Evolutionary conservation across 768 basidiomycete genomes (phyloP).

Genomic region (Macrocybe gigantea): DNA sequence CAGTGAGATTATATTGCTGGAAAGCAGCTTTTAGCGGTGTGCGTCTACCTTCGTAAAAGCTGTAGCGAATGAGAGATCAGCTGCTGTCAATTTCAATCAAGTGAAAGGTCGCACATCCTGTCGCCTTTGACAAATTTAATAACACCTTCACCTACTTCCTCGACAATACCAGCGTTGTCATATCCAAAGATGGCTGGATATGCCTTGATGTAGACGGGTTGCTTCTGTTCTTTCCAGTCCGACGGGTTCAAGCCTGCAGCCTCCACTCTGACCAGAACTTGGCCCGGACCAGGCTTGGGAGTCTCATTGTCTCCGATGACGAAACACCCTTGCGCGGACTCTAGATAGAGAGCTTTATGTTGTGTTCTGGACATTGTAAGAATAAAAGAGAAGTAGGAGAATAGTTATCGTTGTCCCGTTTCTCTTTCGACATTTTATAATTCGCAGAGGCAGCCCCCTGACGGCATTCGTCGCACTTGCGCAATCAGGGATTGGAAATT

Average conservation of each 20-base stretch:
- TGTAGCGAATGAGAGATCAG: slow-evolving; percentile 7
- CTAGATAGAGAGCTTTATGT: slow-evolving; percentile 23
- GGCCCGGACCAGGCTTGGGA: slow-evolving; percentile 27
- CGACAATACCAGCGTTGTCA: slow-evolving; percentile 28
- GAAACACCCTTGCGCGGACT: slow-evolving; percentile 13
- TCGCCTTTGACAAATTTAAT: neutral
- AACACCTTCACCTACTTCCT: neutral
- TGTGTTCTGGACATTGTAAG: neutral
- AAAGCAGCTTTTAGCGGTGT: slow-evolving; percentile 27
- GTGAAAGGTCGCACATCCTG: slow-evolving; percentile 3
- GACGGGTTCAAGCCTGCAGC: slow-evolving; percentile 41
- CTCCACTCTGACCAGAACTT: slow-evolving; percentile 36
- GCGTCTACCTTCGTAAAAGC: slow-evolving; percentile 27
- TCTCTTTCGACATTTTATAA: too few species aligned
- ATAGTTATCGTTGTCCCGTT: too few species aligned
- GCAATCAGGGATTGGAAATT: too few species aligned
- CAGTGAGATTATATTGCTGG: slow-evolving; percentile 25
- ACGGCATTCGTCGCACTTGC: too few species aligned
- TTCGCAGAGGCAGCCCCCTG: too few species aligned
- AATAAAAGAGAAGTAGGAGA: too few species aligned
- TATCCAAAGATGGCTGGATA: slow-evolving; percentile 31
- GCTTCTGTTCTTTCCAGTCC: slow-evolving; percentile 29
- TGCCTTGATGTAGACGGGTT: slow-evolving; percentile 20
- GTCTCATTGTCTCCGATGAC: slow-evolving; percentile 11
- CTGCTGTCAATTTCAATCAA: slow-evolving; percentile 2